Base-by-base conservation (phyloP, 768 basidiomycete species). In the Calvatia gigantea region DNA sequence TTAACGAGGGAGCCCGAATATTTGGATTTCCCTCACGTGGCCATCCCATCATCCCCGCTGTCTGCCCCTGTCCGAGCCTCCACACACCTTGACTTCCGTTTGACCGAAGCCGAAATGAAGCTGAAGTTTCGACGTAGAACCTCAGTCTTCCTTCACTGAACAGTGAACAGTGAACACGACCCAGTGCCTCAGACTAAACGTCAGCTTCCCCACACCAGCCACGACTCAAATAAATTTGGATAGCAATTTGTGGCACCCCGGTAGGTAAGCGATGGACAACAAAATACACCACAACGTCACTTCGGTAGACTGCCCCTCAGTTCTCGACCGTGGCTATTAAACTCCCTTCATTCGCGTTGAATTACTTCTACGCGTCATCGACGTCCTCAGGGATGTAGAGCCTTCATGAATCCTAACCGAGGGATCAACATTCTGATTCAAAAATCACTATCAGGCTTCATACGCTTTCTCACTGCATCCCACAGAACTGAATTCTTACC, bases 1-100 rank as follows among this genome's bases (percentile, higher is more conserved):
- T 11, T 11, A n/a, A 37, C 12, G 35, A 37, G 35, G 12, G 35
- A n/a, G 12, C 41, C 41, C 19, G 41, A 25, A 42, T 25, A 42
- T 42, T 32, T n/a, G n/a, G n/a, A n/a, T n/a, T n/a, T 48, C 15
- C 31, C 28, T 48, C 46, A 48, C 46, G 46, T 48, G 46, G 46
- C 19, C 46, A 17, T 33, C 19, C 33, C 43, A 42, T 9, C n/a
- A 15, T 42, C 29, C 44, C 46, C 32, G n/a, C 32, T 32, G 29
- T 48, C 46, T 32, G 17, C 21, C 12, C 32, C 29, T 29, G 27
- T 12, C 7, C n/a, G 29, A 8, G n/a, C 33, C 12, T 42, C 7
- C 19, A 11, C 41, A 42, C 19, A 19, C 19, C 25, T 21, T 21
- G 41, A 42, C n/a, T 37, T 37, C 12, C 35, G 35, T 37, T 9